Percentiles rank a stretch among this genome's conserved stretches.
Conservation (phyloP, 305 asterid genomes). For the Rubia peregrina region DNA sequence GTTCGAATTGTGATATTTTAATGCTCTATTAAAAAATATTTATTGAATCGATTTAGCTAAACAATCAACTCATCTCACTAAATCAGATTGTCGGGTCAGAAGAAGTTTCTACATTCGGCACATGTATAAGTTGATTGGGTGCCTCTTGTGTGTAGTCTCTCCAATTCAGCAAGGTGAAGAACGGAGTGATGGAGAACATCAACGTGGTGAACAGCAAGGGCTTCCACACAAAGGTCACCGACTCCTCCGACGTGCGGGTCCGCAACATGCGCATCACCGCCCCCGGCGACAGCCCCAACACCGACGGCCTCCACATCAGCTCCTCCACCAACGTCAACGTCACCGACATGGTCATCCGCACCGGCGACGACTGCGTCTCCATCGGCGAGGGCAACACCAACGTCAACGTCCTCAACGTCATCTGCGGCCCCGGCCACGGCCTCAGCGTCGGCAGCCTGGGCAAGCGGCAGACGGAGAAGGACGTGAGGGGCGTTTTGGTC, state of each 20-base stretch:
- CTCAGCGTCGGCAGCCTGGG: slow-evolving; percentile 78
- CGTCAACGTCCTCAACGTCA: slow-evolving; percentile 21
- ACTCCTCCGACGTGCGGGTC: slow-evolving; percentile 14
- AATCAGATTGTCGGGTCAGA: too few species aligned
- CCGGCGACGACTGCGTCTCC: slow-evolving; percentile 76
- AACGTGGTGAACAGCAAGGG: slow-evolving; percentile 53
- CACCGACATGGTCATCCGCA: slow-evolving; percentile 35
- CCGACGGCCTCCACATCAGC: slow-evolving; percentile 66
- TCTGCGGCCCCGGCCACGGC: slow-evolving; percentile 88
- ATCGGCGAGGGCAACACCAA: slow-evolving; percentile 45
- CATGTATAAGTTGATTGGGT: too few species aligned
- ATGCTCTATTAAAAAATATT: too few species aligned
- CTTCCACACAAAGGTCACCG: slow-evolving; percentile 42
- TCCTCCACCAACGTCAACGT: slow-evolving; percentile 31
- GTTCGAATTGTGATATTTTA: too few species aligned
- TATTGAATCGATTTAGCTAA: too few species aligned
- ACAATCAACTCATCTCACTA: too few species aligned
- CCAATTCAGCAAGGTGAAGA: slow-evolving; percentile 18
- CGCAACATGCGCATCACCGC: slow-evolving; percentile 29
- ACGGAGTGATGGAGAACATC: slow-evolving; percentile 26
- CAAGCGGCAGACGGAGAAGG: slow-evolving; percentile 33
- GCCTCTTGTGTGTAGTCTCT: too few species aligned
- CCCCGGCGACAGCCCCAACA: slow-evolving; percentile 71
- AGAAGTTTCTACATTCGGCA: too few species aligned
- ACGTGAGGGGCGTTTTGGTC: slow-evolving; percentile 33